phyloP scores from a whole-genome alignment of 768 basidiomycete genomes.

The Tulasnella sp. region DNA sequence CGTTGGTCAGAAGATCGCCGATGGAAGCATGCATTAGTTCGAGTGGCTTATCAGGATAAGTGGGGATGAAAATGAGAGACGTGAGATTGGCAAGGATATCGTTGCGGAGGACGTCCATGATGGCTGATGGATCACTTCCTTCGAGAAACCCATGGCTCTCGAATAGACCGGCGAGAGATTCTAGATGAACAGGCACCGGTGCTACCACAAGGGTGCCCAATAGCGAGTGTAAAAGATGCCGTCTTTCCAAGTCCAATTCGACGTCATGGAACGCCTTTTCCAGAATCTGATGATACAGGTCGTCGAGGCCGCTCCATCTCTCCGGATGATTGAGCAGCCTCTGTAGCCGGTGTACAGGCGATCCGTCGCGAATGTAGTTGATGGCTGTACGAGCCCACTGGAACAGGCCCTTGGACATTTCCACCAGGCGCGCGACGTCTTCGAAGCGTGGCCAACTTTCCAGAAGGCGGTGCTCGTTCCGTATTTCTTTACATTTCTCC shows the following conservation, averaged over 20 bases:
- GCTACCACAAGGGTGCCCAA: background rate
- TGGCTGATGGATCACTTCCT: background rate
- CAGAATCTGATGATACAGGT: background rate
- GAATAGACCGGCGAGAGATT: background rate
- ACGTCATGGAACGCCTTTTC: background rate
- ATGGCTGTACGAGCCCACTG: no score
- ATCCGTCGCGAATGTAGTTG: no score
- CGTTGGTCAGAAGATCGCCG: slow-evolving; percentile 23
- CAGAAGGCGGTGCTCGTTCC: no score
- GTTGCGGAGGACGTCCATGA: background rate
- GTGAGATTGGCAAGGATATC: background rate
- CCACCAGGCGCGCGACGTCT: no score
- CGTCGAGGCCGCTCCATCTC: background rate
- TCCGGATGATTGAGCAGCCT: background rate
- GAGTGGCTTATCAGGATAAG: slow-evolving; percentile 32
- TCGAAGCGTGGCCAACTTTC: no score
- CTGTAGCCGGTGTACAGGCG: no score
- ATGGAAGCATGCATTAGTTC: slow-evolving; percentile 26
- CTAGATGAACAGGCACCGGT: background rate
- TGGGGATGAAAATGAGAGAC: slow-evolving; percentile 34
- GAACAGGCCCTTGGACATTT: no score
- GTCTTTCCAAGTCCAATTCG: background rate
- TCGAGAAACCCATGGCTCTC: background rate
- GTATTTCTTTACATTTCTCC: no score
- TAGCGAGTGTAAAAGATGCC: background rate